Evolutionary conservation across 108 stramenopile species (phyloP), one percentile per base, ranked within the genome.

Genomic region (Cyclotella distinguenda): DNA sequence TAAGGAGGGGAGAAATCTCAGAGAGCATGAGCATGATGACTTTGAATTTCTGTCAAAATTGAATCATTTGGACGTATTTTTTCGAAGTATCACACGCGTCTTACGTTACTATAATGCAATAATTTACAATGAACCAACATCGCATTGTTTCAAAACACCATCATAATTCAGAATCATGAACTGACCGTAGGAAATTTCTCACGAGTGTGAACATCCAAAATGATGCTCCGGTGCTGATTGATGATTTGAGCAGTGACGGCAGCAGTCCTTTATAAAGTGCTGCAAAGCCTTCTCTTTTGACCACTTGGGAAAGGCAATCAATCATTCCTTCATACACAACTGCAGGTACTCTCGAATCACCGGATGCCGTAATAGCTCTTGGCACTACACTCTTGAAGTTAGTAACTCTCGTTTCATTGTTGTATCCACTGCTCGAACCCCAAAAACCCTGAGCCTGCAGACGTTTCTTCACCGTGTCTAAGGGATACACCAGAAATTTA

Each of bases 381-480:
- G 22, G 1, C 16, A 62, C 21, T 10, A n/a, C 25, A 66, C 34
- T 45, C 26, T 44, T 25, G 30, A 35, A 69, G 27, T 50, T 60
- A 43, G 40, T 28, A 44, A 23, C n/a, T 12, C 30, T 44, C 46
- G 30, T 44, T 42, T 60, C 32, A 34, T 39, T 13, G 31, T 31
- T 32, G 13, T 39, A 28, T 39, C 19, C 28, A 15, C 33, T 18
- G 26, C 45, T 67, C 44, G 58, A 73, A n/a, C 72, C 82, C 53
- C 70, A 84, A 38, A 85, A 83, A 39, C 89, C 86, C 69, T 94
- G 90, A n/a, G 86, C 88, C 79, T 97, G 97, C 26, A 97, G 52
- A n/a, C 95, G 72, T 63, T 91, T 90, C 78, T 97, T 97, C 4
- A 96, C 75, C 8, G 97, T 98, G 74, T 98, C 97, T 33, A 96